Conservation (phyloP, 2,329 filamentous ascomycete genomes). For the Incumbomyces delicatus region DNA sequence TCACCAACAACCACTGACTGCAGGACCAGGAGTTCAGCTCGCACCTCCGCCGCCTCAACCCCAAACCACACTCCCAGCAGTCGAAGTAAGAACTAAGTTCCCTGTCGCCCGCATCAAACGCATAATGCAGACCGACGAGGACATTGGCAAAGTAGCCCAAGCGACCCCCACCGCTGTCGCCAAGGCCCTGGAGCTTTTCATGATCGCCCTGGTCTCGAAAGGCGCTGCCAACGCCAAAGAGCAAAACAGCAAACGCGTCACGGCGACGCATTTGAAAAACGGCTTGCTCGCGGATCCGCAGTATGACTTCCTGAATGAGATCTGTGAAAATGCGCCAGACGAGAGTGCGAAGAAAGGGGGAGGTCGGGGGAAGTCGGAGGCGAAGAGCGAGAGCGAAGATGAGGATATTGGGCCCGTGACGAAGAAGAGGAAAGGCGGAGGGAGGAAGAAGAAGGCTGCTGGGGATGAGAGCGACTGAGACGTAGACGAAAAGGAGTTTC, state of each 20-base stretch:
- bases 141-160: conserved; percentile 96
- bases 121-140: conserved; percentile 98
- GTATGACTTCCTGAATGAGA: conserved; percentile 87
- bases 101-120: conserved; percentile 95
- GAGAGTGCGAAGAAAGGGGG: conserved; percentile 19
- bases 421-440: conserved; percentile 4
- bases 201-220: conserved; percentile 86
- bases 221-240: conserved; percentile 76
- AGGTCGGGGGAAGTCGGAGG: conserved; percentile 15
- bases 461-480: too few species aligned
- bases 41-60: conserved; percentile 10
- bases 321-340: conserved; percentile 74
- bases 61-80: conserved; percentile 35
- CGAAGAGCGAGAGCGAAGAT: conserved; percentile 19
- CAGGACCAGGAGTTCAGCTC: neutral
- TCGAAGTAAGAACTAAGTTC: conserved; percentile 88
- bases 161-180: conserved; percentile 93
- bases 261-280: conserved; percentile 81
- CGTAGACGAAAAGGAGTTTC: too few species aligned
- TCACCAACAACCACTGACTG: conserved; percentile 5
- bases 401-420: conserved; percentile 5
- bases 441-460: conserved; percentile 14
- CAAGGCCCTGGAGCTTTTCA: conserved; percentile 93
- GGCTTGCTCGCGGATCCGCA: conserved; percentile 82
- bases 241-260: conserved; percentile 65